phyloP scores from a whole-genome alignment of 1,139 yeast species.

The Geotrichum aggregatum region DNA sequence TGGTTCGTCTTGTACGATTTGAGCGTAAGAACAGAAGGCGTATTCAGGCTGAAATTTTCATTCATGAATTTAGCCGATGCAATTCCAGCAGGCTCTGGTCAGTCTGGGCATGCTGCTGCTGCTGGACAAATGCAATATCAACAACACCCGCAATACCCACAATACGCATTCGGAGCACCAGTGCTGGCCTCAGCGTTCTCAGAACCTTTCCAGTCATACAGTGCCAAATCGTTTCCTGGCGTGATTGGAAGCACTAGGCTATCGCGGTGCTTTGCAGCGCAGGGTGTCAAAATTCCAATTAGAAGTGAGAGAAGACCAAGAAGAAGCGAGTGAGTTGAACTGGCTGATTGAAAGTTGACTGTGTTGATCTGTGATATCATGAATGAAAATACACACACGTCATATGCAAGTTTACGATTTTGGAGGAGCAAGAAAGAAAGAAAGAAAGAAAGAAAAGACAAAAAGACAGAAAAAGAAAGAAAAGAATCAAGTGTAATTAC shows the following conservation, averaged over 20 bases:
- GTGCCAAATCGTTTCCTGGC: constrained; percentile 46
- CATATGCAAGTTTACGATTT: too few relatives aligned
- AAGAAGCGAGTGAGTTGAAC: too few relatives aligned
- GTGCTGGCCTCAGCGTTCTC: constrained; percentile 37
- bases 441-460: too few relatives aligned
- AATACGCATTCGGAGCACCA: constrained; percentile 30
- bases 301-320: constrained; percentile 27
- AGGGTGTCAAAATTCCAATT: constrained; percentile 44
- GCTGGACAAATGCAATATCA: too few relatives aligned
- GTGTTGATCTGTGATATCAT: too few relatives aligned
- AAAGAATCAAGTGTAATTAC: too few relatives aligned
- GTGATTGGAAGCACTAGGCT: constrained; percentile 43
- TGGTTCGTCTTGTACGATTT: constrained; percentile 45
- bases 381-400: too few relatives aligned
- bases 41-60: constrained; percentile 41
- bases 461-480: too few relatives aligned
- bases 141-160: too few relatives aligned
- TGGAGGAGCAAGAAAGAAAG: too few relatives aligned
- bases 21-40: constrained; percentile 45
- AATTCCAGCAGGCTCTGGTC: constrained; percentile 9
- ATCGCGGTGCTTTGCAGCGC: constrained; percentile 43
- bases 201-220: constrained; percentile 40
- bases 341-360: too few relatives aligned
- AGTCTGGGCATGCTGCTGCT: too few relatives aligned
- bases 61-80: constrained; percentile 36